A percentile compares a stretch with the other conserved stretches of the same genome.
Conservation (phyloP, 768 basidiomycete species). For the Lactarius deliciosus region DNA sequence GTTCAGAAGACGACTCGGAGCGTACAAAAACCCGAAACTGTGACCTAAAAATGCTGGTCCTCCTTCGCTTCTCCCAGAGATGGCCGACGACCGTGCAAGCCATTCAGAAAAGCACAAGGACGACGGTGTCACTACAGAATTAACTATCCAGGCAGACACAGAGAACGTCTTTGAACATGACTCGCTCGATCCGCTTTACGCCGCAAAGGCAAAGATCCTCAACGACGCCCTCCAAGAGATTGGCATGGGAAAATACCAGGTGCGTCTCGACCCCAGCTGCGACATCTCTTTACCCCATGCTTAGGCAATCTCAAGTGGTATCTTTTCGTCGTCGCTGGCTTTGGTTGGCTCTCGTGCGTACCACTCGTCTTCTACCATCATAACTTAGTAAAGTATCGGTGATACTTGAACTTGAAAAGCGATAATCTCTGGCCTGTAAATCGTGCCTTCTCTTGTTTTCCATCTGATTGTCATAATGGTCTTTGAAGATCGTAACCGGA, state of each 20-base stretch:
- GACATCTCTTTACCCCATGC: not conserved
- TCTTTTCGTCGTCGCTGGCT: slow-evolving; percentile 65
- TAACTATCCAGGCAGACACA: slow-evolving; percentile 4
- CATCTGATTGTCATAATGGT: not conserved
- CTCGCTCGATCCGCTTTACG: slow-evolving; percentile 46
- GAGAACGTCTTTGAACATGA: slow-evolving; percentile 15
- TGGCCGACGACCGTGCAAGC: slow-evolving; percentile 13
- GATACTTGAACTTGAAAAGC: slow-evolving; percentile 36
- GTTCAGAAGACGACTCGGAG: not conserved
- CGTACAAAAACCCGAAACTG: slow-evolving; percentile 1
- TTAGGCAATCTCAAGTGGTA: slow-evolving; percentile 45
- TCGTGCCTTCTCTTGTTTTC: not conserved
- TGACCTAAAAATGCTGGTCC: not conserved
- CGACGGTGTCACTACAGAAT: slow-evolving; percentile 1
- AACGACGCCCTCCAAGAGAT: slow-evolving; percentile 51
- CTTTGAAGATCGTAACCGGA: slow-evolving; percentile 55
- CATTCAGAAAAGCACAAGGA: not conserved
- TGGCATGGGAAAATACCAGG: slow-evolving; percentile 59
- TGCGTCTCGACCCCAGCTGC: slow-evolving; percentile 28
- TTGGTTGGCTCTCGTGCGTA: slow-evolving; percentile 74
- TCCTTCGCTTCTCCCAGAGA: slow-evolving; percentile 1
- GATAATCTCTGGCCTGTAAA: slow-evolving; percentile 73
- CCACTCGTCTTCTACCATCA: not conserved
- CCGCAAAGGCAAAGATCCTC: slow-evolving; percentile 48
- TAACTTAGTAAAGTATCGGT: not conserved